Base-by-base conservation (phyloP, 2,329 filamentous ascomycete genomes). In the Exophiala alcalophila region DNA sequence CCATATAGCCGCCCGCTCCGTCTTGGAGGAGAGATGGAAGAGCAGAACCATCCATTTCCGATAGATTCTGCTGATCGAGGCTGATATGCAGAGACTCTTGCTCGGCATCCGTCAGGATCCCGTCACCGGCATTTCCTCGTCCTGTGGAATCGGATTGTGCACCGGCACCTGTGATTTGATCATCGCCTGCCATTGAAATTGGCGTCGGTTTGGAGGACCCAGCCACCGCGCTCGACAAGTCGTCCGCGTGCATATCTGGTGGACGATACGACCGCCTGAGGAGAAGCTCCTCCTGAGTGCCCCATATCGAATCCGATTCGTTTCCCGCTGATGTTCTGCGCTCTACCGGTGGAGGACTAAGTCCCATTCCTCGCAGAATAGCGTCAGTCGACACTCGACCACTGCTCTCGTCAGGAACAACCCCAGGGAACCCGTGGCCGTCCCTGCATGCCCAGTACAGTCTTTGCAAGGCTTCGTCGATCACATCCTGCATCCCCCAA, bases 381-480 rank as follows among this genome's bases (percentile, higher is more conserved):
- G 49, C 49, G 25, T 51, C 49, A 9, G 49, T 51, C 3, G 49
- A 46, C 14, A 51, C 49, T 10, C 36, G 40, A 32, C 49, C 44
- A 19, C 33, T 40, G 23, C 40, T 45, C 30, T 51, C 49, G 24
- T 51, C 44, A 8, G 49, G 49, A 20, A 48, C 15, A 12, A 45
- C 19, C n/a, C 49, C 49, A 24, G 49, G 49, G 33, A 51, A 51
- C 8, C 49, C 49, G 12, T 33, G 40, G 8, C 40, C 32, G 14
- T 51, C 31, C 18, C 49, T 36, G 41, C 49, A 48, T 14, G 49
- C 49, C 49, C 49, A 51, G 27, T 51, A 51, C 11, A 51, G 38
- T 25, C 32, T 45, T 38, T 51, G 49, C 23, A 51, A 35, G n/a
- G 49, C 49, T 26, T 51, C 44, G 15, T 51, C 49, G 12, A 51